Percentiles rank a stretch among this genome's conserved stretches.
These are phyloP conservation scores for Oenanthe javanica DNA, from an alignment of 140 eudicot species.

Conservation along the genomic window DNA sequence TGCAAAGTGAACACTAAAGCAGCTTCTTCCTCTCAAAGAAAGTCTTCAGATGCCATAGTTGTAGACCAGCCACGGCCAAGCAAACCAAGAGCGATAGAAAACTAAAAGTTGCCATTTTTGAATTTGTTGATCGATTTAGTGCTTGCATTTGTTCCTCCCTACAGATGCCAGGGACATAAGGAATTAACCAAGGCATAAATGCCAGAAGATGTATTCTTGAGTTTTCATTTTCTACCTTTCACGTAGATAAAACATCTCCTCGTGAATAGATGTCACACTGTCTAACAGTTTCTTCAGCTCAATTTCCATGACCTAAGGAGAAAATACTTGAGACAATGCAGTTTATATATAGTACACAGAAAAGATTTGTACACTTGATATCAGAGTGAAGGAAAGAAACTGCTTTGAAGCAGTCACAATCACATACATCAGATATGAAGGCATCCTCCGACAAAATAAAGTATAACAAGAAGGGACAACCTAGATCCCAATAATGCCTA, in stretches of 20 bases:
- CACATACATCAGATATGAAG: neutral
- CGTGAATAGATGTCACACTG: constrained; percentile 54
- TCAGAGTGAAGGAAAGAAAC: neutral
- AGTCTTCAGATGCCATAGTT: constrained; percentile 72
- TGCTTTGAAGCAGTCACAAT: neutral
- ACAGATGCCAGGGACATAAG: constrained; percentile 4
- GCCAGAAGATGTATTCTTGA: too few relatives aligned
- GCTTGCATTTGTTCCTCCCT: constrained; percentile 78
- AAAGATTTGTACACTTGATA: neutral
- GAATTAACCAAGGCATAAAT: neutral
- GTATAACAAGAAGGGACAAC: neutral
- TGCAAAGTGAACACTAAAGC: constrained; percentile 21
- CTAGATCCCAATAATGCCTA: neutral
- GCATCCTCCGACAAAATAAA: neutral
- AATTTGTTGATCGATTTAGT: constrained; percentile 53
- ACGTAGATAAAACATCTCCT: constrained; percentile 83
- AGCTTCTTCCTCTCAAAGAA: constrained; percentile 77
- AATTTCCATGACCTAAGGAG: constrained; percentile 54
- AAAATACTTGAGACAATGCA: neutral
- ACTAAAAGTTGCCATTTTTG: constrained; percentile 60
- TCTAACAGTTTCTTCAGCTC: constrained; percentile 75
- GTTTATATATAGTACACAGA: neutral
- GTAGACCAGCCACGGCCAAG: constrained; percentile 62
- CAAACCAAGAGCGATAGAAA: constrained; percentile 57
- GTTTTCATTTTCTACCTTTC: constrained; percentile 41